Evolutionary conservation across 352 stramenopile species (phyloP), one percentile per base, ranked within the genome.

Genomic region (Pythium aquatile): DNA sequence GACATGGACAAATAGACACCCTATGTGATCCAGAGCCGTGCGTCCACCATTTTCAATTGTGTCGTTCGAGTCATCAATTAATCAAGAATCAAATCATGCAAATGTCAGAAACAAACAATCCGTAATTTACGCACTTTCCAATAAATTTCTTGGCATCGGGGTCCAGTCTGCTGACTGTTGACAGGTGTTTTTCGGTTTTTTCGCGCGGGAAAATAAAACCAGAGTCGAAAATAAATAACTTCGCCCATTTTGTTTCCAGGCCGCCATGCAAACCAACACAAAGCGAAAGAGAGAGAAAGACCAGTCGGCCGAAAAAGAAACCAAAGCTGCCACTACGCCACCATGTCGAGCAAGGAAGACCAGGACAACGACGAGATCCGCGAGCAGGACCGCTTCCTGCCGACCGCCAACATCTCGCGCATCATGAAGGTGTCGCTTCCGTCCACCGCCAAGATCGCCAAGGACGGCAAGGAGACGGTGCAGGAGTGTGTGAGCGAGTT

Each of bases 401-500:
- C 98, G 20, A 99, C 98, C 57, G 98, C 98, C 65, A 99, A 99
- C 85, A 99, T 99, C 80, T 98, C 93, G 49, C 89, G 97, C 37
- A 99, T 99, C 75, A 99, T 99, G 98, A 99, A 99, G 81, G 97
- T 98, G 58, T 98, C 90, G 48, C 86, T 99, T 24, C 98, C 98
- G 26, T 92, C 96, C 65, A 99, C 97, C 57, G 97, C 97, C 62
- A 99, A 99, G 88, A 99, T 99, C 76, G 96, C 97, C 60, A 99
- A 99, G 82, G 98, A 99, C 76, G 98, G 97, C 66, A 99, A 99
- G 77, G 97, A 99, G 76, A 99, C 96, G 10, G 97, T 99, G 56
- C 97, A 99, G 83, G 97, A 99, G 83, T 99, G 97, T 72, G 97
- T 99, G 61, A 99, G 93, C 51, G 98, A 99, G 83, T 99, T 99